Percentiles rank a stretch among this genome's conserved stretches.
These are phyloP conservation scores for Kwoniella bestiolae DNA, from an alignment of 768 basidiomycete species.

Conservation along the genomic window DNA sequence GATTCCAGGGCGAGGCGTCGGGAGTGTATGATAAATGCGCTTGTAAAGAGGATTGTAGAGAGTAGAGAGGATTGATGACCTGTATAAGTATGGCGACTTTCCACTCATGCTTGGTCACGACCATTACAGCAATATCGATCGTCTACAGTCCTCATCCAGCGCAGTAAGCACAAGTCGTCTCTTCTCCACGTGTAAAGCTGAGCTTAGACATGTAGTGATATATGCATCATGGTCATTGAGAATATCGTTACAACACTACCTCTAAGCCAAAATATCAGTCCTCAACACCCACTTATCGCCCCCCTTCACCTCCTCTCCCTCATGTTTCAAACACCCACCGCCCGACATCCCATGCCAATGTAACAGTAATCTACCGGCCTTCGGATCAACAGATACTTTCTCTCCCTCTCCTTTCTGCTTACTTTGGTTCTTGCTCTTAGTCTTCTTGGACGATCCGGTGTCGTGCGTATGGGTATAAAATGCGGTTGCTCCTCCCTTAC, in stretches of 20 bases:
- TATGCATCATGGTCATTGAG: neutral
- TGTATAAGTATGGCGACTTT: too few species aligned
- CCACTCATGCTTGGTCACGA: too few species aligned
- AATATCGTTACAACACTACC: neutral
- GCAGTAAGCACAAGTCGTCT: too few species aligned
- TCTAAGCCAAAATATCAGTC: conserved; percentile 42
- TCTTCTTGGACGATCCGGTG: neutral
- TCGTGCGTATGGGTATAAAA: conserved; percentile 28
- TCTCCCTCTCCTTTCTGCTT: conserved; percentile 1
- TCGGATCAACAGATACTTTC: conserved; percentile 33
- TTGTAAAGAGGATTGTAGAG: too few species aligned
- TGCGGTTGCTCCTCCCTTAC: conserved; percentile 39
- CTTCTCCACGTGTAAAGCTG: too few species aligned
- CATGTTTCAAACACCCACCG: conserved; percentile 43
- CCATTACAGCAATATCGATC: too few species aligned
- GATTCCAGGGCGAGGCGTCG: too few species aligned
- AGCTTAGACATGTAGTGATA: neutral
- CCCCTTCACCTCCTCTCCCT: conserved; percentile 38
- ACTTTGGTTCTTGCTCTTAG: conserved; percentile 12
- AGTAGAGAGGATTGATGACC: too few species aligned
- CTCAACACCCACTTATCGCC: conserved; percentile 51
- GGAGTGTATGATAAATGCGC: too few species aligned
- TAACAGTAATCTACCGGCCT: conserved; percentile 39
- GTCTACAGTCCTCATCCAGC: too few species aligned
- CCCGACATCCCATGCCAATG: conserved; percentile 44